Evolutionary conservation across 2,329 filamentous ascomycete genomes (phyloP).

Genomic region (Paramyrothecium roridum): DNA sequence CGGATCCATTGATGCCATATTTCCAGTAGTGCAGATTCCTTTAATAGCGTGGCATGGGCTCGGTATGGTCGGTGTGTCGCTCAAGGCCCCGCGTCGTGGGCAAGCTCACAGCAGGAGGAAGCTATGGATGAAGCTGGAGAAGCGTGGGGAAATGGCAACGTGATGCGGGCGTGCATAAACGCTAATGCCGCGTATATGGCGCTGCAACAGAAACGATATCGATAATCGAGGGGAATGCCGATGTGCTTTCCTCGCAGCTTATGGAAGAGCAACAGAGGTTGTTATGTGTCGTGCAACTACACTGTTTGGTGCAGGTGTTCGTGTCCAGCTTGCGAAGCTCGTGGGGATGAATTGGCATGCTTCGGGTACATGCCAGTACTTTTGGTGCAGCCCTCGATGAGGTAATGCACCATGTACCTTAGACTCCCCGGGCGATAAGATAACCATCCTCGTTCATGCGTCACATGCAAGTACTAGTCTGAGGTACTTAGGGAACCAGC

Average conservation of each 20-base stretch:
- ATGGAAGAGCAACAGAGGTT: no score
- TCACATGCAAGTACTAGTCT: no score
- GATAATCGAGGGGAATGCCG: neutral
- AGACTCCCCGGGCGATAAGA: no score
- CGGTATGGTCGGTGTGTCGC: neutral
- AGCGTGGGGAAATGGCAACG: neutral
- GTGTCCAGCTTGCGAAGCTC: neutral
- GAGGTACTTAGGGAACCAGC: no score
- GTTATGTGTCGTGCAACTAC: neutral
- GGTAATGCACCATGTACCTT: no score
- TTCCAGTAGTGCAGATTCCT: neutral
- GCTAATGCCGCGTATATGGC: neutral
- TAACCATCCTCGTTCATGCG: no score
- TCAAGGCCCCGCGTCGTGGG: no score
- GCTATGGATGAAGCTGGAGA: neutral
- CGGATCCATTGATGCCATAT: conserved; percentile 31
- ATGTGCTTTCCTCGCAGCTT: no score
- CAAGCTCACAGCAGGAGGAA: neutral
- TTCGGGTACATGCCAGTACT: neutral
- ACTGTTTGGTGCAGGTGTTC: neutral
- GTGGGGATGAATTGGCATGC: neutral
- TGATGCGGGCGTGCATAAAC: neutral
- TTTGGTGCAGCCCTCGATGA: neutral
- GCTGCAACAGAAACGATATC: neutral
- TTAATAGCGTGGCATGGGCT: neutral